Percentiles rank a stretch among this genome's conserved stretches.
Conservation (phyloP, 148 eudicot genomes). For the Rhododendron williamsianum region DNA sequence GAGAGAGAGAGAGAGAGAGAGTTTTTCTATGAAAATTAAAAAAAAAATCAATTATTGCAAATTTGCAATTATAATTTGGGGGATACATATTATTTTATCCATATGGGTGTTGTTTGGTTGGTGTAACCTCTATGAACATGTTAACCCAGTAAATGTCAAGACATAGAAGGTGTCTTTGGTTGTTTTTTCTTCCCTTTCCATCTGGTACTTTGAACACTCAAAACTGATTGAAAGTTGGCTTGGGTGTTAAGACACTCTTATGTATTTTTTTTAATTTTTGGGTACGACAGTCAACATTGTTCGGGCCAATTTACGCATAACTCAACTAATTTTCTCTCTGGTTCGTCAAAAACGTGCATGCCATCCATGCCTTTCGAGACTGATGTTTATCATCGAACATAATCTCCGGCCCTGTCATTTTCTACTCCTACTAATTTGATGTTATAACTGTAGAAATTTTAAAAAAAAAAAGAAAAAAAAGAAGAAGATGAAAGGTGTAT, state of each 20-base stretch:
- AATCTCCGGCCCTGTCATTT: not conserved
- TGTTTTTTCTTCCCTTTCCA: too few relatives aligned
- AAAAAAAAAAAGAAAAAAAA: too few relatives aligned
- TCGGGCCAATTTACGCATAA: too few relatives aligned
- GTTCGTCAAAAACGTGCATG: too few relatives aligned
- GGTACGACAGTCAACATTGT: not conserved
- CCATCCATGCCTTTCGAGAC: too few relatives aligned
- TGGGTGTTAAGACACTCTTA: not conserved
- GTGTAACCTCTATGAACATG: slow-evolving; percentile 4
- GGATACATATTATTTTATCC: not conserved
- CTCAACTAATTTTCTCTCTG: not conserved
- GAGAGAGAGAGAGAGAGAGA: not conserved
- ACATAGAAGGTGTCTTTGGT: not conserved
- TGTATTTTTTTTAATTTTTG: too few relatives aligned
- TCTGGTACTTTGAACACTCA: not conserved
- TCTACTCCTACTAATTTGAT: not conserved
- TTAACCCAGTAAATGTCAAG: not conserved
- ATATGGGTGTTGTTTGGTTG: not conserved
- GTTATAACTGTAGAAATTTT: not conserved
- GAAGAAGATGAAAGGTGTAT: too few relatives aligned
- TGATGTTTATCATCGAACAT: not conserved
- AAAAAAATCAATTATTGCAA: not conserved
- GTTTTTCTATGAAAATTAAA: not conserved
- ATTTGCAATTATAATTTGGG: not conserved
- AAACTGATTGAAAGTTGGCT: not conserved